Evolutionary conservation across 495 filamentous ascomycete species (phyloP).

Genomic region (Cudoniella acicularis): DNA sequence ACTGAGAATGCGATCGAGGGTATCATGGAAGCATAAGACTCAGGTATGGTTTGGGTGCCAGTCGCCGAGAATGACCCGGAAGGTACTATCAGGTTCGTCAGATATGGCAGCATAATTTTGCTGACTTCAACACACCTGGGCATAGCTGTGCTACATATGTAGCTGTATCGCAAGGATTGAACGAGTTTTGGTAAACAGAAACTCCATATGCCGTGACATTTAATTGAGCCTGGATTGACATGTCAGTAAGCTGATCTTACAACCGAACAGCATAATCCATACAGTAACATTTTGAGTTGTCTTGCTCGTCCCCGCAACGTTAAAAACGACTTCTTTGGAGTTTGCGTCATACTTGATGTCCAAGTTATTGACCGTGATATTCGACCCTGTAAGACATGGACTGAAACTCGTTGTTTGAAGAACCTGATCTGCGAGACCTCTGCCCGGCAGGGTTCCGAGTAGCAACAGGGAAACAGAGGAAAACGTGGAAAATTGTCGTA

Average conservation of each 20-base stretch:
- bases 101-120: too few species aligned
- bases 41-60: slow-evolving; percentile 66
- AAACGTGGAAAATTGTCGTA: slow-evolving; percentile 18
- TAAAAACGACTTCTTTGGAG: slow-evolving; percentile 70
- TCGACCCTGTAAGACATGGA: slow-evolving; percentile 62
- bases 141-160: slow-evolving; percentile 72
- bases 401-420: slow-evolving; percentile 78
- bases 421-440: slow-evolving; percentile 55
- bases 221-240: slow-evolving; percentile 50
- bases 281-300: slow-evolving; percentile 71
- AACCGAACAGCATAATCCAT: neutral
- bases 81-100: slow-evolving; percentile 52
- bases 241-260: neutral
- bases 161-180: slow-evolving; percentile 71
- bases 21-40: slow-evolving; percentile 66
- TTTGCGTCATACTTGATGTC: slow-evolving; percentile 75
- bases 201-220: slow-evolving; percentile 84
- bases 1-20: slow-evolving; percentile 88
- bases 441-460: slow-evolving; percentile 31
- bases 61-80: slow-evolving; percentile 66
- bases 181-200: slow-evolving; percentile 71
- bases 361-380: slow-evolving; percentile 68
- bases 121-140: slow-evolving; percentile 66
- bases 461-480: slow-evolving; percentile 20
- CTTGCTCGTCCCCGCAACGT: slow-evolving; percentile 74